Conservation (phyloP, 176 grass and related monocot genomes). For the Saccharum spontaneum region DNA sequence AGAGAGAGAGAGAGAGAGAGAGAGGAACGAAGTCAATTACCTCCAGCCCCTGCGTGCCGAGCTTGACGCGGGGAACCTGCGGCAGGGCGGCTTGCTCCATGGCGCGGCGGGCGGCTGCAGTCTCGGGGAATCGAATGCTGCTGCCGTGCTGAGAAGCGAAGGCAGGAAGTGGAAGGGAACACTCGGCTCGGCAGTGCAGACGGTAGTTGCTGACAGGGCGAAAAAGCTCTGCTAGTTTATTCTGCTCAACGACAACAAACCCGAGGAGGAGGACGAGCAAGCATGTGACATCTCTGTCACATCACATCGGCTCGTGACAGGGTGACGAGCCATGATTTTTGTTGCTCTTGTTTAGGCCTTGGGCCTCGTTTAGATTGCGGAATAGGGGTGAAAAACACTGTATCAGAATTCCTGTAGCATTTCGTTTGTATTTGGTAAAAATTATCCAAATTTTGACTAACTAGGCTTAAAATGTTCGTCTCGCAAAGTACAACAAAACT, state of each 20-base stretch:
- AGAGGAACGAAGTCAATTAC: background rate
- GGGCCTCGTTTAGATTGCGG: too few relatives aligned
- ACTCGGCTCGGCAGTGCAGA: background rate
- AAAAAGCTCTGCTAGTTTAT: too few relatives aligned
- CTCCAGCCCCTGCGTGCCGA: conserved; percentile 54
- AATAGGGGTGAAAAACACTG: too few relatives aligned
- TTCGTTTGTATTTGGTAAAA: too few relatives aligned
- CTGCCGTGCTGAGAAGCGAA: background rate
- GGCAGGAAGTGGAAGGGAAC: background rate
- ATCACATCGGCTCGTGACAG: background rate
- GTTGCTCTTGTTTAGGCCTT: too few relatives aligned
- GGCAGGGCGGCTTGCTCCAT: conserved; percentile 24
- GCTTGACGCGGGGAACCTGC: conserved; percentile 41
- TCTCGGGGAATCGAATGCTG: background rate
- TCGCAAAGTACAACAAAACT: too few relatives aligned
- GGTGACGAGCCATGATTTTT: background rate
- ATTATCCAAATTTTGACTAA: too few relatives aligned
- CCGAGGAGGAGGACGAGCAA: too few relatives aligned
- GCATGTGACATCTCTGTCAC: background rate
- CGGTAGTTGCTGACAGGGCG: background rate
- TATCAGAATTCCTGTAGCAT: too few relatives aligned
- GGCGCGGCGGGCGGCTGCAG: background rate
- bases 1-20: background rate
- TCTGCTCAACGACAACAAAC: too few relatives aligned
- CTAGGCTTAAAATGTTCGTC: too few relatives aligned